These are phyloP conservation scores for Starmerella floris DNA, from an alignment of 805 yeast species.

Conservation along the genomic window DNA sequence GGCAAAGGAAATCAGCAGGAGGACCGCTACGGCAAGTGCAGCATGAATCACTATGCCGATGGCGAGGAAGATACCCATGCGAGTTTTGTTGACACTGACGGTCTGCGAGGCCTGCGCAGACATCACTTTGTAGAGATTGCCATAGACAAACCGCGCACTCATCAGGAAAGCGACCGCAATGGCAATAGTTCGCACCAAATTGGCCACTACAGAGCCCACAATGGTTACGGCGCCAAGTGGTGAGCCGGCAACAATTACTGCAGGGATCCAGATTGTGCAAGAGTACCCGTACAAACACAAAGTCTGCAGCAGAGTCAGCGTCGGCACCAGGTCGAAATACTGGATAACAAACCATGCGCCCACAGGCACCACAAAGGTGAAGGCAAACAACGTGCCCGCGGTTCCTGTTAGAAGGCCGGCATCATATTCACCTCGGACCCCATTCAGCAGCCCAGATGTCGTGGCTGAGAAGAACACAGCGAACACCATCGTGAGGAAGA, in stretches of 20 bases:
- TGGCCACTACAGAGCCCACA: conserved; percentile 31
- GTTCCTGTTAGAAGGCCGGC: conserved; percentile 56
- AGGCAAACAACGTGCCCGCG: conserved; percentile 59
- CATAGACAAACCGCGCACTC: conserved; percentile 28
- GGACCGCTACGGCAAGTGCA: conserved; percentile 30
- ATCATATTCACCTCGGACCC: conserved; percentile 41
- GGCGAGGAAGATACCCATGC: conserved; percentile 11
- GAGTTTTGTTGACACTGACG: conserved; percentile 17
- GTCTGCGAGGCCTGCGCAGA: conserved; percentile 14
- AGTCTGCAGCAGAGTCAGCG: conserved; percentile 37
- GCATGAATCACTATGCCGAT: conserved; percentile 18
- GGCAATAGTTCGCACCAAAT: conserved; percentile 47
- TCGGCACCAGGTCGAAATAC: conserved; percentile 42
- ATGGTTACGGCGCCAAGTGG: conserved; percentile 42
- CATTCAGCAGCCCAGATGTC: conserved; percentile 49
- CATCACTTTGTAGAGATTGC: conserved; percentile 29
- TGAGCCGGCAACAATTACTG: conserved; percentile 47
- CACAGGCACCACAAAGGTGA: conserved; percentile 54
- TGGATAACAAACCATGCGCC: conserved; percentile 39
- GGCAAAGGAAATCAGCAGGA: conserved; percentile 6
- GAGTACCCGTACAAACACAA: conserved; percentile 77
- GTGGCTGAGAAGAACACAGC: conserved; percentile 65
- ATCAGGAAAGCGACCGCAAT: conserved; percentile 44
- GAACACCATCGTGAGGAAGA: conserved; percentile 67
- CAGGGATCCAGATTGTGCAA: conserved; percentile 74